Base-by-base conservation (phyloP, 192 early-diverging fungal genomes). In the Coemansia sp. region DNA sequence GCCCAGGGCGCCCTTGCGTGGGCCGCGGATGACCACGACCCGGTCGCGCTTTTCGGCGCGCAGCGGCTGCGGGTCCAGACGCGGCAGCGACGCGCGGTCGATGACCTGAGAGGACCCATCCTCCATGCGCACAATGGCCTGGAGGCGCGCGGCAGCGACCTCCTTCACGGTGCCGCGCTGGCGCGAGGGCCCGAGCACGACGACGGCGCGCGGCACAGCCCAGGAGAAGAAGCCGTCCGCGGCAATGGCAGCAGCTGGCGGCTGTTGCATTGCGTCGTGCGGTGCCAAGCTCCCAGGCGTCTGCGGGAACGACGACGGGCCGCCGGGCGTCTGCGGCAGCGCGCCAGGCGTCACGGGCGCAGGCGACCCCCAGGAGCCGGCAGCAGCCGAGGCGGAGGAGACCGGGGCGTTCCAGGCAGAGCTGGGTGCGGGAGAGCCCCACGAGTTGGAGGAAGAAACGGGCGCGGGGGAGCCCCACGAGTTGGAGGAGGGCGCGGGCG, bases 41-140 rank as follows among this genome's bases (percentile, higher is more conserved):
- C 81, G 82, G 64, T 91, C 86, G 40, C 81, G 85, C 67, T 88
- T 89, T 47, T 74, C 75, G 3, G 88, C 86, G 15, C 79, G 72
- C 14, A 84, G 80, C 2, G 82, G 80, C 9, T 80, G 80, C 23
- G 63, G 67, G 6, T 74, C 58, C 15, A 57, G 27, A 5, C 59
- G 52, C 3, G 57, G 43, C 23, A 66, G 57, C 8, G 67, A 68
- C 13, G 56, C 23, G 19, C 68, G 63, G 31, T 78, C 71, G 37
- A 77, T 52, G 23, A 79, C 39, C 21, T 61, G 60, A 0, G 80
- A 68, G 22, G 60, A 60, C 41, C 82, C 83, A 8, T 73, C 65
- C 6, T 79, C 66, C 18, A 63, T 68, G 29, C 56, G 54, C 30
- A 68, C 40, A 48, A 82, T 78, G 13, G 85, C 80, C 22, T 69